A percentile compares a stretch with the other conserved stretches of the same genome.
phyloP scores from a whole-genome alignment of 768 basidiomycete genomes.

The Rhizopogon sp. region DNA sequence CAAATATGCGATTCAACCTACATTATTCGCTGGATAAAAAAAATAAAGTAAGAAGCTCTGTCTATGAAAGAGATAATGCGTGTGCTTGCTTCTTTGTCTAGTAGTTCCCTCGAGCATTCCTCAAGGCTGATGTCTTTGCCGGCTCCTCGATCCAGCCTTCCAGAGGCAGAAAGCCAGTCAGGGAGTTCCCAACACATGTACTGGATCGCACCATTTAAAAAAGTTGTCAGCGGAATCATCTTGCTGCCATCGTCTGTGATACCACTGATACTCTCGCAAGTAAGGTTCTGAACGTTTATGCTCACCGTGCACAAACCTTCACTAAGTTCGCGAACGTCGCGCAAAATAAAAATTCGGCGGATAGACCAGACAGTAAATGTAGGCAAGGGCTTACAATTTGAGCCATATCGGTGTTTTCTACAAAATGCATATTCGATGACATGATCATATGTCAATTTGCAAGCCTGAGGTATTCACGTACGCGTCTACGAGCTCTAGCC shows the following conservation, averaged over 20 bases:
- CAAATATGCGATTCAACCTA: constrained; percentile 17
- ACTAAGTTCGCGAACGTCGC: constrained; percentile 25
- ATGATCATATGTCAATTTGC: neutral
- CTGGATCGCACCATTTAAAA: constrained; percentile 45
- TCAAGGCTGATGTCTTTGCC: constrained; percentile 51
- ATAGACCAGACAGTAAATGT: neutral
- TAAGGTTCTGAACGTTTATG: neutral
- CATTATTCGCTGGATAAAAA: constrained; percentile 35
- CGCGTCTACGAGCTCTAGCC: constrained; percentile 60
- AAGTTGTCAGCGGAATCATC: constrained; percentile 62
- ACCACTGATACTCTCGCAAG: constrained; percentile 35
- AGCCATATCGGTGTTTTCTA: constrained; percentile 60
- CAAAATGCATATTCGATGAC: neutral
- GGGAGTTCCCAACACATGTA: neutral
- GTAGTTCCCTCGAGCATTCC: constrained; percentile 54
- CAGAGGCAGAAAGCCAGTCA: neutral
- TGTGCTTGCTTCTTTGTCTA: constrained; percentile 50
- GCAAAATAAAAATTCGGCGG: neutral
- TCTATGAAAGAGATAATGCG: neutral
- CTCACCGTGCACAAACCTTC: constrained; percentile 27
- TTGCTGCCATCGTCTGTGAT: constrained; percentile 54
- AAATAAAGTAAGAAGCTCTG: neutral
- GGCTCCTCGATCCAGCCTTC: constrained; percentile 57
- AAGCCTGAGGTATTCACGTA: constrained; percentile 17
- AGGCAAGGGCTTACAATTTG: constrained; percentile 38